A percentile compares a stretch with the other conserved stretches of the same genome.
Evolutionary conservation across 2,329 filamentous ascomycete species (phyloP).

Genomic region (Fonsecaea monophora): DNA sequence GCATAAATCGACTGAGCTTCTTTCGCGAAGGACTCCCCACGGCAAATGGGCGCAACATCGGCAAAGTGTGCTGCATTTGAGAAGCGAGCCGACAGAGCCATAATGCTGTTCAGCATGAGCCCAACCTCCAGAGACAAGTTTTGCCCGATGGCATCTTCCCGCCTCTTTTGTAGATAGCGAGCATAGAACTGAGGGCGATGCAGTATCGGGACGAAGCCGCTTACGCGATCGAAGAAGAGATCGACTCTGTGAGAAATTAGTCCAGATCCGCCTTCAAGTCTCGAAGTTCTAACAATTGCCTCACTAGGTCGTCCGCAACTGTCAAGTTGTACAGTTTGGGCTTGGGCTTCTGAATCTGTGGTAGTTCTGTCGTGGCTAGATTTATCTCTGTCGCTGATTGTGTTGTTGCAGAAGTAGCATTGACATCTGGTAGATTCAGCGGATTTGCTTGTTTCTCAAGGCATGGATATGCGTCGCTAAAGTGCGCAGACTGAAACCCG

Average conservation of each 20-base stretch:
- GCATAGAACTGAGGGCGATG: constrained; percentile 13
- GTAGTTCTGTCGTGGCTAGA: not conserved
- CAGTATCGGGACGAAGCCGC: constrained; percentile 11
- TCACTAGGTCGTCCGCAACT: not conserved
- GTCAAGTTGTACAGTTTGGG: not conserved
- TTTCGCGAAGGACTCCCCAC: constrained; percentile 8
- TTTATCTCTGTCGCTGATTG: not conserved
- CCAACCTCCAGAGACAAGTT: not conserved
- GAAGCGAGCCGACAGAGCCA: constrained; percentile 13
- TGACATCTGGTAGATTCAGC: not conserved
- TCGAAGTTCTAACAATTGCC: not conserved
- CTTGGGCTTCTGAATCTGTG: not conserved
- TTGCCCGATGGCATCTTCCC: not conserved
- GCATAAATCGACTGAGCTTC: constrained; percentile 15
- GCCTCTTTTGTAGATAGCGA: not conserved
- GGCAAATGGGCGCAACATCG: not conserved
- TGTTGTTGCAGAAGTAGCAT: not conserved
- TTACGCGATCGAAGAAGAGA: constrained; percentile 11
- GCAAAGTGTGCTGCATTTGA: not conserved
- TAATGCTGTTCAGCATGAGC: constrained; percentile 14
- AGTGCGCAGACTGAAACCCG: not conserved
- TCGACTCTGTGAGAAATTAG: constrained; percentile 4
- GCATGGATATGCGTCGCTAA: not conserved
- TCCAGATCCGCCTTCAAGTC: not conserved
- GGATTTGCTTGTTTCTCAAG: not conserved